phyloP scores from a whole-genome alignment of 148 eudicot genomes.

The Cornus kousa region DNA sequence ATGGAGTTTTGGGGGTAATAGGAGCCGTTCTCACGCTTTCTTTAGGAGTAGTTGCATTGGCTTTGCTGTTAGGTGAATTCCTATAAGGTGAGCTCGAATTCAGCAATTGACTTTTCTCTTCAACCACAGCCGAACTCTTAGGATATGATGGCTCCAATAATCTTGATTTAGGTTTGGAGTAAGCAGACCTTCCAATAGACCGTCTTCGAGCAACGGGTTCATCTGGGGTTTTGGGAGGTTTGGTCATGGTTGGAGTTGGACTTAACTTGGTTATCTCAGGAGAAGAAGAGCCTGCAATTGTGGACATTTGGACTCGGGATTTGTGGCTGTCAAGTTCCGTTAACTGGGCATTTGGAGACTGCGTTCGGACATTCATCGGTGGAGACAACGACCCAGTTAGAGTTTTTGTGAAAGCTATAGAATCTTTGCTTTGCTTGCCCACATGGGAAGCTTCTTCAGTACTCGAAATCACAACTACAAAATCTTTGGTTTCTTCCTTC shows the following conservation, averaged over 20 bases:
- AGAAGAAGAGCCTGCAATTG: constrained; percentile 10
- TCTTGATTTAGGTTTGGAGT: constrained; percentile 68
- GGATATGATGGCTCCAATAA: constrained; percentile 56
- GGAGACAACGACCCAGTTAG: constrained; percentile 11
- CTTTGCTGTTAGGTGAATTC: constrained; percentile 22
- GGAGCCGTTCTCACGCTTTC: constrained; percentile 28
- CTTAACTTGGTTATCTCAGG: constrained; percentile 33
- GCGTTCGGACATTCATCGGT: constrained; percentile 2
- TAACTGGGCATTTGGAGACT: background rate
- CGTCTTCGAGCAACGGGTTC: constrained; percentile 30
- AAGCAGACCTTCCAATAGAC: constrained; percentile 33
- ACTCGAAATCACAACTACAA: constrained; percentile 26
- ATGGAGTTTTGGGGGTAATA: constrained; percentile 48
- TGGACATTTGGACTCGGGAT: constrained; percentile 9
- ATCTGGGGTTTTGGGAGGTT: constrained; percentile 28
- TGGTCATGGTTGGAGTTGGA: constrained; percentile 23
- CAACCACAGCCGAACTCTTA: constrained; percentile 26
- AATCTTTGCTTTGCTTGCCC: background rate
- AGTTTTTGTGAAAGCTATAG: background rate
- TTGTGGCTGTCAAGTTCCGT: constrained; percentile 1
- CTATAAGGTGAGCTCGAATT: constrained; percentile 28
- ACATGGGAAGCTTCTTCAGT: constrained; percentile 20
- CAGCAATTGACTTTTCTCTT: constrained; percentile 20
- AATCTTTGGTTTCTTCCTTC: constrained; percentile 21
- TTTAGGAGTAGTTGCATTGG: constrained; percentile 17